Conservation (phyloP, 2,329 filamentous ascomycete species). For the Stagonosporopsis cucurbitacearum region DNA sequence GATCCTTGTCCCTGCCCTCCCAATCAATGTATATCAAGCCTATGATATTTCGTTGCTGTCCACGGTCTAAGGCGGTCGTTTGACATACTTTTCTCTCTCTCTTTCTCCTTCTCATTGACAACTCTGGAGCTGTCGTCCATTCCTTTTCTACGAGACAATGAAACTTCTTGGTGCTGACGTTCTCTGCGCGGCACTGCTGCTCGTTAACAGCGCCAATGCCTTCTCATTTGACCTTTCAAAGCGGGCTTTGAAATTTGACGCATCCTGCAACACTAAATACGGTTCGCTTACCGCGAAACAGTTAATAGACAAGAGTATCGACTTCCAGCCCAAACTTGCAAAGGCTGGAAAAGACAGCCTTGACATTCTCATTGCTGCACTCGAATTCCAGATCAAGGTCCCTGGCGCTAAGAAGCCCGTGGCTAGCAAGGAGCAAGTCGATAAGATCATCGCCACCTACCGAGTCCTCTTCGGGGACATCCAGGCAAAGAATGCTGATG, state of each 20-base stretch:
- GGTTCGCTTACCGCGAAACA: constrained; percentile 18
- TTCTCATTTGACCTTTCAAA: constrained; percentile 14
- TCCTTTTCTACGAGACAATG: constrained; percentile 12
- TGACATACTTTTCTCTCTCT: not conserved
- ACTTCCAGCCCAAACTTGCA: constrained; percentile 13
- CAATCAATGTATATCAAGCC: constrained; percentile 3
- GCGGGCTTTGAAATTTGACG: constrained; percentile 16
- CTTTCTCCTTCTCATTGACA: not conserved
- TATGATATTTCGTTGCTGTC: not conserved
- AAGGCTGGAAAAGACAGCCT: constrained; percentile 15
- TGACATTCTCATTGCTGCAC: constrained; percentile 6
- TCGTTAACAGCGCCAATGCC: constrained; percentile 7
- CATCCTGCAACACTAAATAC: constrained; percentile 18
- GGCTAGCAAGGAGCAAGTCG: constrained; percentile 3
- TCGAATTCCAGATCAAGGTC: constrained; percentile 10
- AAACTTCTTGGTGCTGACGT: constrained; percentile 3
- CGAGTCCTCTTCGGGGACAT: constrained; percentile 18
- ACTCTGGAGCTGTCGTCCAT: constrained; percentile 19
- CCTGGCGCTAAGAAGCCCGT: constrained; percentile 13
- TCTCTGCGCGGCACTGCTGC: constrained; percentile 10
- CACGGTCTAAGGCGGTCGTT: not conserved
- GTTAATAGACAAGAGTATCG: constrained; percentile 16
- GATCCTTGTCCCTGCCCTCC: not conserved
- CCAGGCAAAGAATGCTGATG: constrained; percentile 5
- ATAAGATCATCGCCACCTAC: constrained; percentile 17